Evolutionary conservation across 345 rosid genomes (phyloP), one percentile per base, ranked within the genome.

Genomic region (Pelargonium nanum): DNA sequence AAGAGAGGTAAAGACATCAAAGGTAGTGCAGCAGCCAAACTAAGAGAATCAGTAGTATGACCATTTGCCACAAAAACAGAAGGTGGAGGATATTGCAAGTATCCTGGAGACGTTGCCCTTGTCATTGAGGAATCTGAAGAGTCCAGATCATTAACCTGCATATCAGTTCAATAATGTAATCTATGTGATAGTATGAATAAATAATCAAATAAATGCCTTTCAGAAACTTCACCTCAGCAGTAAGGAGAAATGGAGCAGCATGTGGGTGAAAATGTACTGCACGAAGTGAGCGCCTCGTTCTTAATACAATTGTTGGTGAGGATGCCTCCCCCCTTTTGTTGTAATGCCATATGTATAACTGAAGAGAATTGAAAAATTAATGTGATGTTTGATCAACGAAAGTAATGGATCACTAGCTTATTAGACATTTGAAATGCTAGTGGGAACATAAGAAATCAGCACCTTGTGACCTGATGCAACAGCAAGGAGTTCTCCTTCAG

Each of bases 391-490:
- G 48, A 12, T 12, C 1, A 40, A 12, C 15, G 15, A 40, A n/a
- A 40, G 15, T 40, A 40, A 40, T 40, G 48, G 9, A 40, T 15
- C 48, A 6, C 48, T 40, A 60, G 55, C 32, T 19, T 25, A 50
- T 24, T 12, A 25, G 44, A 59, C 13, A 40, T 40, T 40, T 40
- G 48, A 40, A 6, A 40, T 30, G 50, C 57, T 5, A 57, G 21
- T 23, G 24, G 53, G 25, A 59, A 59, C 24, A 21, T 19, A 53
- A 24, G 22, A 19, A 69, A 59, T 16, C 62, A 59, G 71, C 68
- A 84, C 89, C 93, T 80, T 86, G 80, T 86, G 89, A 48, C 93
- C 89, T 20, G 87, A 83, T 44, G 89, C 93, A 57, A 84, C 89
- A 30, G 93, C 89, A 50, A 86, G 87, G 56, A 83, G 69, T 65